Evolutionary conservation across 192 early-diverging fungal species (phyloP).

Genomic region (Rhizoclosmatium sp.): DNA sequence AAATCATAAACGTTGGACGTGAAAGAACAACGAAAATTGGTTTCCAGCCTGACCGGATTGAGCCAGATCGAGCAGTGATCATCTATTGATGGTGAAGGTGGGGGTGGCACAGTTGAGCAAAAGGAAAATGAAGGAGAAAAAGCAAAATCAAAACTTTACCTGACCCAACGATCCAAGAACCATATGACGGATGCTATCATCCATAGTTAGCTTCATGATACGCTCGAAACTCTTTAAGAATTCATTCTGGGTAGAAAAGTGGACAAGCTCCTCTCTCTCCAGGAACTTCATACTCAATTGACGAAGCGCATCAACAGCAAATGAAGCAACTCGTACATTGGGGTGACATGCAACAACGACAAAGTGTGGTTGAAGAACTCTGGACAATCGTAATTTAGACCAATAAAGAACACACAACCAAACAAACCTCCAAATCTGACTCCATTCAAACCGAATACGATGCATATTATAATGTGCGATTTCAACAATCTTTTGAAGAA

Average conservation of each 20-base stretch:
- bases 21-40: slow-evolving; percentile 63
- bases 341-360: slow-evolving; percentile 85
- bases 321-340: slow-evolving; percentile 82
- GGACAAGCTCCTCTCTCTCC: slow-evolving; percentile 91
- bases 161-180: slow-evolving; percentile 55
- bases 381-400: slow-evolving; percentile 56
- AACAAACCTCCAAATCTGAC: slow-evolving; percentile 78
- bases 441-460: slow-evolving; percentile 95
- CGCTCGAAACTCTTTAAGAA: slow-evolving; percentile 91
- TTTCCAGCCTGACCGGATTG: slow-evolving; percentile 81
- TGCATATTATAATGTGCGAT: slow-evolving; percentile 98
- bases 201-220: slow-evolving; percentile 76
- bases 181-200: slow-evolving; percentile 78
- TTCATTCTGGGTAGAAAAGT: slow-evolving; percentile 95
- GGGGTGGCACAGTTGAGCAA: slow-evolving; percentile 50
- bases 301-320: slow-evolving; percentile 90
- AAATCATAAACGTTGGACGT: slow-evolving; percentile 67
- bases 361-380: slow-evolving; percentile 73
- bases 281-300: slow-evolving; percentile 94
- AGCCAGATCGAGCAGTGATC: slow-evolving; percentile 75
- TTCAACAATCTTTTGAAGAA: slow-evolving; percentile 93
- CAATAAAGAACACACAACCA: slow-evolving; percentile 11
- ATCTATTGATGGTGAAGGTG: slow-evolving; percentile 40
- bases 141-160: slow-evolving; percentile 8
- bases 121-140: slow-evolving; percentile 26